Base-by-base conservation (phyloP, 345 rosid genomes). In the Syzygium jambos region DNA sequence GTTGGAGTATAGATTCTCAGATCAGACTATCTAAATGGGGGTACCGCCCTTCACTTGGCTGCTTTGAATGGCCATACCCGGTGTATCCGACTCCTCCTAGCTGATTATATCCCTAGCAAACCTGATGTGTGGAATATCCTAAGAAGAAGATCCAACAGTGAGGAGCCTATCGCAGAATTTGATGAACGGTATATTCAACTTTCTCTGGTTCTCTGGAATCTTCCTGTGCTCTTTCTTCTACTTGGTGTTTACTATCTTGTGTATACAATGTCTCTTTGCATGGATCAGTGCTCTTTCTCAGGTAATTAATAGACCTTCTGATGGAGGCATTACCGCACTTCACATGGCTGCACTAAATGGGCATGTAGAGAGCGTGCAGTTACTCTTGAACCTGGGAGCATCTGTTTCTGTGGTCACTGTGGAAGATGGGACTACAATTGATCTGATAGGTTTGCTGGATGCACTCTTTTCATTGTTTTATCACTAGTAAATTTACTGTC, bases 301-400 rank as follows among this genome's bases (percentile, higher is more conserved):
- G 87, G 93, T 96, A 88, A 93, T 95, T 87, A 94, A 95, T 87
- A 96, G 90, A 92, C 92, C 98, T 87, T 98, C 98, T 57, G 99
- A 98, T 93, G 99, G 99, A 92, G 96, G 99, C 19, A 93, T 98
- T 86, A 95, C 99, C 52, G 96, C 99, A 87, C 93, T 98, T 87
- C 98, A 98, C 90, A 95, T 98, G 95, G 99, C 99, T 41, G 95
- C 98, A 84, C 91, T 98, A 85, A 98, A 98, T 63, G 99, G 99
- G 19, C 98, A 98, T 89, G 89, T 93, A 49, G 97, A 96, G 90
- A 94, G 94, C 68, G 91, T 98, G 85, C 98, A 92, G 87, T 92
- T 98, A 88, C 98, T 98, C 49, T 84, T 96, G 91, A 98, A 98
- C 88, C 91, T 98, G 87, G 99, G 99, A 90, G 99, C 98, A 88